These are phyloP conservation scores for Diaporthe citrichinensis DNA, from an alignment of 2,329 filamentous ascomycete species.

Conservation along the genomic window DNA sequence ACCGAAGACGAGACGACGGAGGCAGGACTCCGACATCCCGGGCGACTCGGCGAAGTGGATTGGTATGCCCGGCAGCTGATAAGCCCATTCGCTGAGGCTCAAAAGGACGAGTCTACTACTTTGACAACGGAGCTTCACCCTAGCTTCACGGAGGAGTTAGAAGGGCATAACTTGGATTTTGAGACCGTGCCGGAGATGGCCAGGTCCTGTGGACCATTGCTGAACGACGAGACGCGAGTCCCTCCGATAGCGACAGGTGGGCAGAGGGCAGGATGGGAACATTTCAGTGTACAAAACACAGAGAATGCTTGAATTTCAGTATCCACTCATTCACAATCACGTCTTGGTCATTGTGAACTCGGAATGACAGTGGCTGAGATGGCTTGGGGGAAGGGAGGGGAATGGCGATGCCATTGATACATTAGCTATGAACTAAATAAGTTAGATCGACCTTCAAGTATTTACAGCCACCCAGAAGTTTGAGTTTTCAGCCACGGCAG, in stretches of 20 bases:
- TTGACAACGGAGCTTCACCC: not conserved
- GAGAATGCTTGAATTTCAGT: not conserved
- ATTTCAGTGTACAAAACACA: not conserved
- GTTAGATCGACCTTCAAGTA: not conserved
- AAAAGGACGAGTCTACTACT: not conserved
- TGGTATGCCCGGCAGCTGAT: not conserved
- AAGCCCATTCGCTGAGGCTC: not conserved
- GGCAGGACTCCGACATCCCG: slow-evolving; percentile 19
- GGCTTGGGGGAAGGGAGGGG: too few species aligned
- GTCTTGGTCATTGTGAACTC: not conserved
- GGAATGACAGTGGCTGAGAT: not conserved
- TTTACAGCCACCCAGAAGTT: not conserved
- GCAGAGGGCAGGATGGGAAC: not conserved
- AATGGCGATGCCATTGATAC: not conserved
- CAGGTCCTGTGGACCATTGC: not conserved
- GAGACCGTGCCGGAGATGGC: not conserved
- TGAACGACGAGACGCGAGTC: not conserved
- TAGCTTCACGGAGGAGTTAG: not conserved
- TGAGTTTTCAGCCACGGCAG: not conserved
- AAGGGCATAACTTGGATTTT: not conserved
- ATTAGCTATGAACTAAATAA: not conserved
- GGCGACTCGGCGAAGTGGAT: slow-evolving; percentile 5
- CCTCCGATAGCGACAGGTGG: not conserved
- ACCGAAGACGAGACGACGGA: slow-evolving; percentile 4
- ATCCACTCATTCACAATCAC: not conserved